Conservation (phyloP, 139 green algal genomes). For the Chlamydomonas sp. region DNA sequence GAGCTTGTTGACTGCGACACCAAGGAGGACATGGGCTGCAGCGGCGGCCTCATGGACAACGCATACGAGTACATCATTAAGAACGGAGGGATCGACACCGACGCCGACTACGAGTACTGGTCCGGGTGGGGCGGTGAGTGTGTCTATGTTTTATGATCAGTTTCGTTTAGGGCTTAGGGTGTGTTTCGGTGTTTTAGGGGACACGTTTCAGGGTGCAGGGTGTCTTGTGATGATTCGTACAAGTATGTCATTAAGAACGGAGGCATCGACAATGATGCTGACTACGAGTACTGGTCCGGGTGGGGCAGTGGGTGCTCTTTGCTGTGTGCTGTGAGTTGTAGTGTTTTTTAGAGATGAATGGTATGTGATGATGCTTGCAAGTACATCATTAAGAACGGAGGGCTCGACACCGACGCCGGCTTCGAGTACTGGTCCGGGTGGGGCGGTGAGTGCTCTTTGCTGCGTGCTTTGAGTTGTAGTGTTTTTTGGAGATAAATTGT, state of each 20-base stretch:
- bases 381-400: constrained; percentile 65
- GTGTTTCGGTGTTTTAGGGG: neutral
- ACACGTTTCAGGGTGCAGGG: neutral
- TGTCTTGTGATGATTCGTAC: constrained; percentile 55
- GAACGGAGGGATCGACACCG: constrained; percentile 74
- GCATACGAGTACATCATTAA: constrained; percentile 67
- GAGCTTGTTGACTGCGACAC: constrained; percentile 90
- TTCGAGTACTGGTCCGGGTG: constrained; percentile 79
- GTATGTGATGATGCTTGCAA: constrained; percentile 10
- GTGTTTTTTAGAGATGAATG: neutral
- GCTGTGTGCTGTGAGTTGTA: neutral
- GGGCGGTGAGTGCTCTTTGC: too few species aligned
- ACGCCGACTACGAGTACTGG: constrained; percentile 82
- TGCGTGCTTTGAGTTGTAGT: neutral
- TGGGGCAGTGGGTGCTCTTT: too few species aligned
- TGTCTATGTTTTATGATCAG: neutral
- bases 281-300: constrained; percentile 89
- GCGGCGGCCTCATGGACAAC: constrained; percentile 69
- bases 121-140: neutral
- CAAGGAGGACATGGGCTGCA: constrained; percentile 44
- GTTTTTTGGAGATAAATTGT: neutral
- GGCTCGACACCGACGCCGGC: constrained; percentile 75
- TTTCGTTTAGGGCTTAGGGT: too few species aligned
- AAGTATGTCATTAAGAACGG: constrained; percentile 61
- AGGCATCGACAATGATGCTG: constrained; percentile 74